Base-by-base conservation (phyloP, 2,329 filamentous ascomycete species). In the Orbilia blumenaviensis region DNA sequence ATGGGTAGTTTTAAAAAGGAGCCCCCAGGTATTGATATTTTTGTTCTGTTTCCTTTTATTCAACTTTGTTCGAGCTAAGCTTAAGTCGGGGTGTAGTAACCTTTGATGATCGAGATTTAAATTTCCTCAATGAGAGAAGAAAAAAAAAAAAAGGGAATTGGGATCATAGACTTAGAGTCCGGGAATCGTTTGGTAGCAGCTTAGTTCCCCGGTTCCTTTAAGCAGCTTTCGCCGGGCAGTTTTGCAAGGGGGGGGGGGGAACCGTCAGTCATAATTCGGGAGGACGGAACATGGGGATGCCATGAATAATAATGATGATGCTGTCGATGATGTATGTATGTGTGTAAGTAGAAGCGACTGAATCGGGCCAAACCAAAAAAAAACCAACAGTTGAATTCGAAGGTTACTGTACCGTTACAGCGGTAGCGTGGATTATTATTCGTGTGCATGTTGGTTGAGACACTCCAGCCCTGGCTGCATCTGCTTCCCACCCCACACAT, bases 401-500 rank as follows among this genome's bases (percentile, higher is more conserved):
- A 67, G 54, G 63, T 52, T 64, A 64, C 67, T 29, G 67, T 67
- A 74, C 69, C 62, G 62, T 67, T 63, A 44, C 44, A 67, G 56
- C 34, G 60, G 52, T 73, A 73, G 68, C 68, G 68, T 67, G 62
- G 69, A 67, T 67, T 54, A 62, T 62, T 62, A 42, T 67, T 67
- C 54, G 62, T 56, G 52, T 67, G 69, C 38, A 36, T 34, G 42
- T 69, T 69, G 44, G 38, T 61, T 74, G 62, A 74, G 69, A 62
- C 69, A 67, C 16, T 56, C 61, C 52, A 67, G 69, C 69, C 69
- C 69, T 73, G 62, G 69, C 46, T 67, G 69, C 69, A 74, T 61
- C 27, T 74, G 42, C 52, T 74, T 74, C 41, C 44, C 69, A 66
- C 69, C 50, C 69, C 69, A 64, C 67, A 72, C 69, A 74, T 46